Conservation (phyloP, 768 basidiomycete genomes). For the Boletus rubroflammeus region DNA sequence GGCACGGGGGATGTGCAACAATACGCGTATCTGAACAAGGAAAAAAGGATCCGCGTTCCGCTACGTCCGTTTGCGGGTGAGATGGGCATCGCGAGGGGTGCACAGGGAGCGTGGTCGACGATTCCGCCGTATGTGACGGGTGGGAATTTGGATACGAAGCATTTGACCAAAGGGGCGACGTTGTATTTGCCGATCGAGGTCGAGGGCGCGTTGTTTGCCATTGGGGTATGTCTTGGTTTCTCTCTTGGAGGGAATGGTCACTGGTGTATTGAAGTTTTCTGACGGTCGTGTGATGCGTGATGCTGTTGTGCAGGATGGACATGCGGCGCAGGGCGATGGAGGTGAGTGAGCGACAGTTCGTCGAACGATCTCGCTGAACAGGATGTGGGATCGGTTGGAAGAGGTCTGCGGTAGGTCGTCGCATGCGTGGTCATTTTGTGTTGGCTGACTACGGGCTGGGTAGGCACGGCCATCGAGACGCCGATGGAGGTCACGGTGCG, state of each 20-base stretch:
- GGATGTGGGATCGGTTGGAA: constrained; percentile 17
- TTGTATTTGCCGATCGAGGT: constrained; percentile 57
- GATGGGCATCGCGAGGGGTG: constrained; percentile 57
- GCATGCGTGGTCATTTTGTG: not conserved
- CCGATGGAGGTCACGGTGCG: constrained; percentile 54
- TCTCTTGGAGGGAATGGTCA: not conserved
- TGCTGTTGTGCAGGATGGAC: constrained; percentile 47
- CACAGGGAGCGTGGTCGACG: constrained; percentile 51
- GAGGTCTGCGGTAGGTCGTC: constrained; percentile 54
- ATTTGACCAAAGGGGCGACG: constrained; percentile 52
- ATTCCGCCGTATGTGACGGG: constrained; percentile 62
- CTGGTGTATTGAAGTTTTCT: not conserved
- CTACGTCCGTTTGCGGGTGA: constrained; percentile 59
- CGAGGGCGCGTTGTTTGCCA: constrained; percentile 57
- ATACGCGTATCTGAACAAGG: constrained; percentile 51
- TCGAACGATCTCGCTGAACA: not conserved
- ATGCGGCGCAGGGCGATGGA: constrained; percentile 66
- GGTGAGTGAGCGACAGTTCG: constrained; percentile 35
- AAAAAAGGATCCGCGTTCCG: constrained; percentile 46
- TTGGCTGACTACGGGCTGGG: not conserved
- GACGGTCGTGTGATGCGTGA: not conserved
- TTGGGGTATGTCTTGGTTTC: constrained; percentile 39
- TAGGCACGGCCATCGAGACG: constrained; percentile 64
- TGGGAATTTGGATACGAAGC: constrained; percentile 60
- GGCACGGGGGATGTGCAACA: constrained; percentile 18